Evolutionary conservation across 257 asterid genomes (phyloP), one percentile per base, ranked within the genome.

Genomic region (Lycium ferocissimum): DNA sequence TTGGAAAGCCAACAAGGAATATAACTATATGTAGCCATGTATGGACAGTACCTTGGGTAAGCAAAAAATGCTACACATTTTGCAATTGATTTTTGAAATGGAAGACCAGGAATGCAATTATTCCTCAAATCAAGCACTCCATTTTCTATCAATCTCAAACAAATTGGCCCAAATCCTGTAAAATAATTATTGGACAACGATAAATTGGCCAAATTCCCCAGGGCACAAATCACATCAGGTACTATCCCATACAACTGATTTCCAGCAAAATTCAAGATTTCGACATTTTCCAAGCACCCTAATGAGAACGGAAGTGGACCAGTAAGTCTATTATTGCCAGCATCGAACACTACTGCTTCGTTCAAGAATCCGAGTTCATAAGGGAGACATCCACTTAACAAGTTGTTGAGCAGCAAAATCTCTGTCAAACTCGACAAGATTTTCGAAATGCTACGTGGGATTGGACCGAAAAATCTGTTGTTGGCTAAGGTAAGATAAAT

Each of bases 381-480:
- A 4, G 98, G 95, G 0, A 94, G 18, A 43, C 97, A 94, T 2
- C 98, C 98, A 58, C 84, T 87, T 17, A 94, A 61, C 47, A 87
- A 54, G 84, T 94, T 94, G 88, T 94, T 91, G 5, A 90, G 88
- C 13, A 94, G 90, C 45, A 93, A 45, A 26, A 92, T 85, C 65
- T 94, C 98, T 0, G 92, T 82, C 2, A 91, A 17, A 0, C 87
- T 84, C 9, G 89, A 51, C 61, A 91, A 81, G 54, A 86, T 84
- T 58, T 76, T 84, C 20, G 81, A 72, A 15, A 94, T 86, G 45
- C 86, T 73, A 14, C 85, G 87, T 7, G 98, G 95, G 85, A 94
- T 92, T 2, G 95, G 92, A 9, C 98, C 98, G 79, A 90, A 91
- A 84, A 94, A 86, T 49, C 80, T 90, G 92, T 94, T 94, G 83